Conservation (phyloP, 2,329 filamentous ascomycete species). For the Botrytis fragariae region DNA sequence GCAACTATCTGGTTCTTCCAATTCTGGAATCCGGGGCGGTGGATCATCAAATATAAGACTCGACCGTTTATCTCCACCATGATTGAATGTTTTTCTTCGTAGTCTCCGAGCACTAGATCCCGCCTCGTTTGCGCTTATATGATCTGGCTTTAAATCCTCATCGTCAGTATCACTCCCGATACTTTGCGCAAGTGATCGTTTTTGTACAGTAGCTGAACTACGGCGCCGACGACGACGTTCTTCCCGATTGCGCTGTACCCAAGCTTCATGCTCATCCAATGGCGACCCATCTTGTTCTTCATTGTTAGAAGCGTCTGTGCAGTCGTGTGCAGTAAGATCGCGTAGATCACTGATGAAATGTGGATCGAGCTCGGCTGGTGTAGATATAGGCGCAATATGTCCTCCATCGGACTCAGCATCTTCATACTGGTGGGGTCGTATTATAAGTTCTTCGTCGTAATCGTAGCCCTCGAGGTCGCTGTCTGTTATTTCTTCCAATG, state of each 20-base stretch:
- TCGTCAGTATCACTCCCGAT: slow-evolving; percentile 40
- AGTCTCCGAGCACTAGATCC: slow-evolving; percentile 38
- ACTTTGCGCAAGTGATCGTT: slow-evolving; percentile 37
- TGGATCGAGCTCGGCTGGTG: slow-evolving; percentile 28
- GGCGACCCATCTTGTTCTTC: slow-evolving; percentile 21
- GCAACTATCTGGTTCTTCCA: slow-evolving; percentile 38
- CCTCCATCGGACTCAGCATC: slow-evolving; percentile 37
- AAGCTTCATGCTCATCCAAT: slow-evolving; percentile 31
- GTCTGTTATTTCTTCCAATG: slow-evolving; percentile 35
- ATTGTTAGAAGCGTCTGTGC: not conserved
- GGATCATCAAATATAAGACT: slow-evolving; percentile 40
- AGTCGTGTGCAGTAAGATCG: slow-evolving; percentile 29
- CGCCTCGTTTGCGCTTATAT: slow-evolving; percentile 35
- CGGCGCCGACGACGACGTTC: slow-evolving; percentile 35
- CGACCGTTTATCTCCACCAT: slow-evolving; percentile 30
- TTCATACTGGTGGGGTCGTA: slow-evolving; percentile 38
- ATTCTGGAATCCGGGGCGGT: slow-evolving; percentile 37
- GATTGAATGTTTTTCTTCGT: slow-evolving; percentile 30
- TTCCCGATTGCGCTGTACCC: slow-evolving; percentile 28
- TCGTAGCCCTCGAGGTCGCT: slow-evolving; percentile 35
- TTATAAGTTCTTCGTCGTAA: slow-evolving; percentile 34
- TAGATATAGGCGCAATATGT: slow-evolving; percentile 25
- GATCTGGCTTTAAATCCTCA: slow-evolving; percentile 37
- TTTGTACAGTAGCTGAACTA: slow-evolving; percentile 36
- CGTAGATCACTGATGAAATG: slow-evolving; percentile 26